phyloP scores from a whole-genome alignment of 2,329 filamentous ascomycete genomes.

The Aureobasidium sp. region DNA sequence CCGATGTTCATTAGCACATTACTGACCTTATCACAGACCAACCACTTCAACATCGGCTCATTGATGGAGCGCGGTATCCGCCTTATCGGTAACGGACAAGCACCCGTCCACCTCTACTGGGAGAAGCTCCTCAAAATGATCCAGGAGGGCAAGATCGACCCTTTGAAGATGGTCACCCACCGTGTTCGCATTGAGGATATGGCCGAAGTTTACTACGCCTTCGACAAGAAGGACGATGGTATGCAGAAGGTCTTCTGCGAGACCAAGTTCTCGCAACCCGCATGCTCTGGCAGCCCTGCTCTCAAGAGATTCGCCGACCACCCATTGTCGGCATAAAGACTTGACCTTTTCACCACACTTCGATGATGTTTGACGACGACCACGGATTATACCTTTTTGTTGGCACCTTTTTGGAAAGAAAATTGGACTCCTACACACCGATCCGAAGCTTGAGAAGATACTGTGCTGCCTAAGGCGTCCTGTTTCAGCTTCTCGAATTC shows the following conservation, averaged over 20 bases:
- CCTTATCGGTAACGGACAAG: slow-evolving; percentile 61
- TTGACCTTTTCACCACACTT: not conserved
- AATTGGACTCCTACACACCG: not conserved
- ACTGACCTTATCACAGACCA: slow-evolving; percentile 42
- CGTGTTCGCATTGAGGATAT: slow-evolving; percentile 49
- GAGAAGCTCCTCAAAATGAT: slow-evolving; percentile 63
- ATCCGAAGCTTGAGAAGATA: not conserved
- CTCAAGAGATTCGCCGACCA: slow-evolving; percentile 36
- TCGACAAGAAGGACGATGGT: slow-evolving; percentile 62
- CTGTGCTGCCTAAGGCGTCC: not conserved
- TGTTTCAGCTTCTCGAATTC: not conserved
- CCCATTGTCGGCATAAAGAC: not conserved
- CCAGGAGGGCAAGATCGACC: slow-evolving; percentile 60
- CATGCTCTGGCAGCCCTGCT: slow-evolving; percentile 40
- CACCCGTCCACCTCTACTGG: slow-evolving; percentile 79
- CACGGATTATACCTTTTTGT: slow-evolving; percentile 4
- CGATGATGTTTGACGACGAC: slow-evolving; percentile 8
- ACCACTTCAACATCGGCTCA: slow-evolving; percentile 71
- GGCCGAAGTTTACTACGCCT: slow-evolving; percentile 44
- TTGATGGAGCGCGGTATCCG: slow-evolving; percentile 82
- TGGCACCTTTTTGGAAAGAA: slow-evolving; percentile 5
- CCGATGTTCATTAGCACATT: slow-evolving; percentile 12
- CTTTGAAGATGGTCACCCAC: slow-evolving; percentile 73
- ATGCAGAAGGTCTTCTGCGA: slow-evolving; percentile 75
- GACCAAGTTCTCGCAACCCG: slow-evolving; percentile 49